Conservation (phyloP, 2,329 filamentous ascomycete genomes). For the Sarocladium strictum region DNA sequence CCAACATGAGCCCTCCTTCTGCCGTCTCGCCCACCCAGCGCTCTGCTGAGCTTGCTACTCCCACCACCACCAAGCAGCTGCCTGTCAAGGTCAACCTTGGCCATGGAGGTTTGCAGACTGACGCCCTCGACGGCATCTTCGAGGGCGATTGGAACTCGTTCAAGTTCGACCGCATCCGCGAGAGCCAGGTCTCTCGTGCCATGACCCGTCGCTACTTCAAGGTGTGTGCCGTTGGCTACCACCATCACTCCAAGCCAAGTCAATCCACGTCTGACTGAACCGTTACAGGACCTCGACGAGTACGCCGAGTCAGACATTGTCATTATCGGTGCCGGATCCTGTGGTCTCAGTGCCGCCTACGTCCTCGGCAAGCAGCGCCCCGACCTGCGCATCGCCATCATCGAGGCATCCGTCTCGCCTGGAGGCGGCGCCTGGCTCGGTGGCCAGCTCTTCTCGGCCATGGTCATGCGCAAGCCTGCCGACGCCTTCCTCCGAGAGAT, state of each 20-base stretch:
- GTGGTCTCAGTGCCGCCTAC: conserved; percentile 80
- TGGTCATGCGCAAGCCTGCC: conserved; percentile 92
- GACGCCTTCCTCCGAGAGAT: conserved; percentile 77
- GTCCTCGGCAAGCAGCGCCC: conserved; percentile 77
- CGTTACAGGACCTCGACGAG: conserved; percentile 61
- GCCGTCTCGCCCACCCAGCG: conserved; percentile 55
- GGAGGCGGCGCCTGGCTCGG: conserved; percentile 90
- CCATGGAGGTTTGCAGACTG: conserved; percentile 19
- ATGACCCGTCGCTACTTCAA: conserved; percentile 92
- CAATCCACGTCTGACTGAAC: background rate
- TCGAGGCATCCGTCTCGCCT: conserved; percentile 82
- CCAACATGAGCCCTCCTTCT: conserved; percentile 73
- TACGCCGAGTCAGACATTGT: conserved; percentile 93
- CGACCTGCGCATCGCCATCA: conserved; percentile 85
- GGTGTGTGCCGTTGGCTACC: background rate
- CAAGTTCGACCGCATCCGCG: conserved; percentile 78
- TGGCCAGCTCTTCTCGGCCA: conserved; percentile 89
- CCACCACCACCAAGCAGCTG: conserved; percentile 37
- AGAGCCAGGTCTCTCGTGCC: conserved; percentile 85
- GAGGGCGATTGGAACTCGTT: conserved; percentile 76
- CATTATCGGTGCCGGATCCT: conserved; percentile 86
- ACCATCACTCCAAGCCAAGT: background rate
- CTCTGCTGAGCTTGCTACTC: conserved; percentile 37
- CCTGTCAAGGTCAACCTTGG: conserved; percentile 21
- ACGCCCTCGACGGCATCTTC: conserved; percentile 37